phyloP scores from a whole-genome alignment of 441 rosid species.

The Arabidopsis lyrata region DNA sequence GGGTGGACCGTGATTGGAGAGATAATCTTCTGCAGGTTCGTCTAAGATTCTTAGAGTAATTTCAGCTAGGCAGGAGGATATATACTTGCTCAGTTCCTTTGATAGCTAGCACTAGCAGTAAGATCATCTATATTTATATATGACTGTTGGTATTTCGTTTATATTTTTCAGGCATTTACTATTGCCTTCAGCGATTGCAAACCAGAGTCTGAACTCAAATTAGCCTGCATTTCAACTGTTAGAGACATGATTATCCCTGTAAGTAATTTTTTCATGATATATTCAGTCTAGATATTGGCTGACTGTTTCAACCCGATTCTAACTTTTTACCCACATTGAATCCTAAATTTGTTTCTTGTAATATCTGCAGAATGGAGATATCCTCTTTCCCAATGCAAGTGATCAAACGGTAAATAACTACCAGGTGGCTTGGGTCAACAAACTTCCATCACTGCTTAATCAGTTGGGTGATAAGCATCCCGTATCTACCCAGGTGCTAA shows the following conservation, averaged over 20 bases:
- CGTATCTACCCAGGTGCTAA: slow-evolving; percentile 66
- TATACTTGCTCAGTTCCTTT: slow-evolving; percentile 12
- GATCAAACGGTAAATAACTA: slow-evolving; percentile 56
- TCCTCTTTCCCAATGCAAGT: slow-evolving; percentile 47
- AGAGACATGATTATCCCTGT: slow-evolving; percentile 81
- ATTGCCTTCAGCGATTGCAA: slow-evolving; percentile 65
- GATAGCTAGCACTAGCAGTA: slow-evolving; percentile 13
- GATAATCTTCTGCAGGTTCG: slow-evolving; percentile 78
- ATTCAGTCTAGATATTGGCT: slow-evolving; percentile 19
- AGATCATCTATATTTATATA: neutral
- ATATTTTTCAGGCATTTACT: slow-evolving; percentile 82
- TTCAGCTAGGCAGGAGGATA: slow-evolving; percentile 11
- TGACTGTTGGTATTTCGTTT: slow-evolving; percentile 13
- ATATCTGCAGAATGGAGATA: slow-evolving; percentile 56
- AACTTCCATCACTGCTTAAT: slow-evolving; percentile 67
- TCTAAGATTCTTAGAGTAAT: slow-evolving; percentile 36
- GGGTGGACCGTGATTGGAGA: slow-evolving; percentile 60
- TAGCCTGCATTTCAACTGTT: slow-evolving; percentile 68
- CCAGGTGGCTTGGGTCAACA: slow-evolving; percentile 74
- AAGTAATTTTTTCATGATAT: slow-evolving; percentile 48
- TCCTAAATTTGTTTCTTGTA: slow-evolving; percentile 25
- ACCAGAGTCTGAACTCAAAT: slow-evolving; percentile 67
- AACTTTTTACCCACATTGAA: neutral
- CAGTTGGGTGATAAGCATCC: slow-evolving; percentile 68
- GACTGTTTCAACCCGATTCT: slow-evolving; percentile 5